Conservation (phyloP, 2,329 filamentous ascomycete genomes). For the Colletotrichum tamarilloi region DNA sequence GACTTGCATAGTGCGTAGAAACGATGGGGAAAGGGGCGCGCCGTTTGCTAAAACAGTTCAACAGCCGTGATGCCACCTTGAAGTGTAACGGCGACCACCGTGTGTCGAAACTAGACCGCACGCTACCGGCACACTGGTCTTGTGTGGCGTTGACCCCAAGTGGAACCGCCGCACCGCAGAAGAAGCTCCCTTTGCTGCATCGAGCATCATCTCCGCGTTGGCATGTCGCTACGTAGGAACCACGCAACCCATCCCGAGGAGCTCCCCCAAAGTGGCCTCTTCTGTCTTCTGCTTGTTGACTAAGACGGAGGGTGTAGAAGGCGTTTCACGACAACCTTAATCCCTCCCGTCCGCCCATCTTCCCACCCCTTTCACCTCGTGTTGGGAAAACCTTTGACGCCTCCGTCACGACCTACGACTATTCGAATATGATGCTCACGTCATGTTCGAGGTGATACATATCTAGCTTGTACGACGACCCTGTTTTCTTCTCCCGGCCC, state of each 20-base stretch:
- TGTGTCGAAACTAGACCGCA: not conserved
- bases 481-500: not conserved
- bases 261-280: conserved; percentile 12
- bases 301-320: conserved; percentile 11
- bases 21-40: not conserved
- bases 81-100: conserved; percentile 11
- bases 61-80: conserved; percentile 6
- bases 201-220: conserved; percentile 33
- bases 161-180: conserved; percentile 17
- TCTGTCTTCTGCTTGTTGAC: conserved; percentile 14
- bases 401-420: conserved; percentile 21
- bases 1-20: conserved; percentile 2
- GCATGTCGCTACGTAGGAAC: conserved; percentile 18
- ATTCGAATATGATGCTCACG: conserved; percentile 3
- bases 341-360: not conserved
- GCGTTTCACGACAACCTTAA: conserved; percentile 34
- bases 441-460: conserved; percentile 28
- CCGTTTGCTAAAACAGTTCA: not conserved
- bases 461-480: conserved; percentile 20
- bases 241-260: not conserved
- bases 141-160: conserved; percentile 28
- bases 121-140: conserved; percentile 23
- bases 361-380: not conserved
- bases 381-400: conserved; percentile 9
- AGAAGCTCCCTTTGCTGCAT: conserved; percentile 10